These are phyloP conservation scores for Dendrostoma leiphaemia DNA, from an alignment of 2,329 filamentous ascomycete genomes.

Conservation along the genomic window DNA sequence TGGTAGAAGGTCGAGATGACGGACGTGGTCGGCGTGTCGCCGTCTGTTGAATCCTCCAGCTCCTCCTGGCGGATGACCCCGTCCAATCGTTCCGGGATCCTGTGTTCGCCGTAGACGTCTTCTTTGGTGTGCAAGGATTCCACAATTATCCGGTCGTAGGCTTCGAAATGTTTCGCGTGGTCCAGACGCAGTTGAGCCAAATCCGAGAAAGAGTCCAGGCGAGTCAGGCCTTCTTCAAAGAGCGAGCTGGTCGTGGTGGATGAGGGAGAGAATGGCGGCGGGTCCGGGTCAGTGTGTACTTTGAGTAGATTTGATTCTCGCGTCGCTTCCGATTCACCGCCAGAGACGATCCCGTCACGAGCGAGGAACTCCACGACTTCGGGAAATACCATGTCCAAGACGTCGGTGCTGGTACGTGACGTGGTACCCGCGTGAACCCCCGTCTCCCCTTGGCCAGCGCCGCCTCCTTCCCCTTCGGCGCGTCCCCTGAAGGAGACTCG, in stretches of 20 bases:
- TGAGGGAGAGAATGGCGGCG: conserved; percentile 8
- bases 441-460: neutral
- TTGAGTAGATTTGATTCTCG: conserved; percentile 16
- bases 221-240: conserved; percentile 4
- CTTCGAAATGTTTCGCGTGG: neutral
- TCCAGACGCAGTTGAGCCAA: conserved; percentile 6
- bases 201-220: conserved; percentile 6
- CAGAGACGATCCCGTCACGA: conserved; percentile 3
- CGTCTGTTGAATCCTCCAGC: neutral
- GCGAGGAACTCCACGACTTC: conserved; percentile 5
- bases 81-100: neutral
- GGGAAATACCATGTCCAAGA: conserved; percentile 1
- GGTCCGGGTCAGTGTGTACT: conserved; percentile 11
- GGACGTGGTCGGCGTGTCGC: neutral
- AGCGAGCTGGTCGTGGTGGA: neutral
- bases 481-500: neutral
- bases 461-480: neutral
- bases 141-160: neutral
- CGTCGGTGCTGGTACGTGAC: conserved; percentile 8
- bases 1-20: neutral
- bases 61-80: neutral
- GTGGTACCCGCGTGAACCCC: conserved; percentile 11
- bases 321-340: conserved; percentile 7
- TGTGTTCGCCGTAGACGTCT: neutral
- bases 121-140: neutral